These are phyloP conservation scores for Basidiobolus meristosporus DNA, from an alignment of 371 early-diverging fungal species.

Conservation along the genomic window DNA sequence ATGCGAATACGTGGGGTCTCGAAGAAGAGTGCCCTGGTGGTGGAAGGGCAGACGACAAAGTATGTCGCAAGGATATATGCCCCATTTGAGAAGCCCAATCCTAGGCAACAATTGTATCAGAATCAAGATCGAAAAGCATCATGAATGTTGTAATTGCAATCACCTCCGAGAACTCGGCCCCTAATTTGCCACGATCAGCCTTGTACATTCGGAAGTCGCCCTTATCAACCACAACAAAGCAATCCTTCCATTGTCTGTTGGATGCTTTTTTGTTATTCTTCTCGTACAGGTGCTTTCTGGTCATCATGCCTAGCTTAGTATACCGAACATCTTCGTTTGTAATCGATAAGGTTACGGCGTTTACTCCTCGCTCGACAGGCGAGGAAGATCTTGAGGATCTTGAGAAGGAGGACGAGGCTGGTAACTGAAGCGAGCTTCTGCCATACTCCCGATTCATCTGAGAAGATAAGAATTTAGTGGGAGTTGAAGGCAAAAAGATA, in stretches of 20 bases:
- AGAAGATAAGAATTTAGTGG: neutral
- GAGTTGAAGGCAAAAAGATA: neutral
- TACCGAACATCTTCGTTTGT: too few species aligned
- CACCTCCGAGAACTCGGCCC: conserved; percentile 7
- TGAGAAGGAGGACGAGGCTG: neutral
- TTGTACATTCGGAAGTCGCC: conserved; percentile 65
- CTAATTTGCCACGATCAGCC: conserved; percentile 21
- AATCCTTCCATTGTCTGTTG: conserved; percentile 71
- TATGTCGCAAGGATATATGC: conserved; percentile 47
- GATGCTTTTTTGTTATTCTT: conserved; percentile 55
- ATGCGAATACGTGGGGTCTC: conserved; percentile 61
- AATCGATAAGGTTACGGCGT: neutral
- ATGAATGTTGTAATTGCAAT: conserved; percentile 13
- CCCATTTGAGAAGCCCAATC: too few species aligned
- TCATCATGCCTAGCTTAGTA: conserved; percentile 32
- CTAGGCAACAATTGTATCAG: too few species aligned
- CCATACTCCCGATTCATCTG: neutral
- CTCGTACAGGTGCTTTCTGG: conserved; percentile 70
- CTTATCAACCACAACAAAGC: conserved; percentile 44
- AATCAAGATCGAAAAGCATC: too few species aligned
- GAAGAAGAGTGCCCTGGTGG: conserved; percentile 59
- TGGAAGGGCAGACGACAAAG: conserved; percentile 54
- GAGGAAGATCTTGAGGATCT: neutral
- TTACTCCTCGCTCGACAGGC: neutral
- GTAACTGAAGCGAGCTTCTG: neutral